A percentile compares a stretch with the other conserved stretches of the same genome.
These are phyloP conservation scores for Helicocarpus griseus DNA, from an alignment of 2,329 filamentous ascomycete genomes.

Conservation along the genomic window DNA sequence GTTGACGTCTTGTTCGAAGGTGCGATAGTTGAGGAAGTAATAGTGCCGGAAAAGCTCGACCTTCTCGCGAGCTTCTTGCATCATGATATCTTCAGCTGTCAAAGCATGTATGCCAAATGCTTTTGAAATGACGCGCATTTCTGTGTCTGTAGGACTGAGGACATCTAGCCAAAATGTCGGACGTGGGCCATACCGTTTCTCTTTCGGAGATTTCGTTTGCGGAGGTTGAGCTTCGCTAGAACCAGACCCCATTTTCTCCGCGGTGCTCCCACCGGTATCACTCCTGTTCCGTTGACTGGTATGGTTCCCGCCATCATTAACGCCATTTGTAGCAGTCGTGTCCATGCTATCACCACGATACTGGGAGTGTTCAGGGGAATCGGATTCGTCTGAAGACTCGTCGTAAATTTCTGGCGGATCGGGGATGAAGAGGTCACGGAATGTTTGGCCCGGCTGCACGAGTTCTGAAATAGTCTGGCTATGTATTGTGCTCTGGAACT, in stretches of 20 bases:
- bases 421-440: constrained; percentile 81
- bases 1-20: constrained; percentile 87
- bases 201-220: constrained; percentile 29
- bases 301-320: constrained; percentile 12
- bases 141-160: constrained; percentile 77
- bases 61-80: constrained; percentile 95
- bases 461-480: constrained; percentile 91
- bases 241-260: background rate
- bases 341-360: constrained; percentile 11
- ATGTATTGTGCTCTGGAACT: constrained; percentile 91
- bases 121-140: constrained; percentile 90
- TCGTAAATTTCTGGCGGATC: constrained; percentile 69
- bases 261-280: background rate
- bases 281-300: constrained; percentile 11
- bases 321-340: background rate
- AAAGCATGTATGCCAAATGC: constrained; percentile 92
- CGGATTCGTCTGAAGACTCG: constrained; percentile 50
- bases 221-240: background rate
- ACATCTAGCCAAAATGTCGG: constrained; percentile 97
- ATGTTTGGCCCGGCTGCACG: constrained; percentile 72
- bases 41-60: constrained; percentile 96
- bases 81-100: constrained; percentile 92
- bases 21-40: constrained; percentile 97
- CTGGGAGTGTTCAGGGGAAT: constrained; percentile 8
- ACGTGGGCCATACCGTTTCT: constrained; percentile 61